Conservation (phyloP, 208 protist species). For the Acanthamoeba castellanii region DNA sequence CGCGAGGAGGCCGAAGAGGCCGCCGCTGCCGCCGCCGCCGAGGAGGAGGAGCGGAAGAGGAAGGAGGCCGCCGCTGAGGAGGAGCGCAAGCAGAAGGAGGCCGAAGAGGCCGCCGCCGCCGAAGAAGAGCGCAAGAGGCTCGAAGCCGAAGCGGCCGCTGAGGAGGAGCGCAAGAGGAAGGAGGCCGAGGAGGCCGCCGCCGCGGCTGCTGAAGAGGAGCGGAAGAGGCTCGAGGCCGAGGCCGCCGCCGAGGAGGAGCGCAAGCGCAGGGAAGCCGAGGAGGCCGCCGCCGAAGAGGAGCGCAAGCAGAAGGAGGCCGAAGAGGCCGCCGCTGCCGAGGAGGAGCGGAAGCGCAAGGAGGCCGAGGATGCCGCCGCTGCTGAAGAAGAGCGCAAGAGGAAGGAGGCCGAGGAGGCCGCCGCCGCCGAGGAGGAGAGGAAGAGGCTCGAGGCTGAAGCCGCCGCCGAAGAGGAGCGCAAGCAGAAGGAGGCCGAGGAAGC, state of each 20-base stretch:
- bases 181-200: conserved; percentile 15
- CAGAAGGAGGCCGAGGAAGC: not conserved
- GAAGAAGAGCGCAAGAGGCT: not conserved
- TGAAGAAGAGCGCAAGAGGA: conserved; percentile 2
- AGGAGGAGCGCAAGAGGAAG: not conserved
- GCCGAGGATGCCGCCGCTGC: conserved; percentile 20
- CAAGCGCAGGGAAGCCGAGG: conserved; percentile 7
- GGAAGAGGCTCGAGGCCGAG: conserved; percentile 40
- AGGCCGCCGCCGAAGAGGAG: not conserved
- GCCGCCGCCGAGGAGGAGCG: conserved; percentile 15
- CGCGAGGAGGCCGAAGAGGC: not conserved
- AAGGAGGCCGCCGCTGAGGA: conserved; percentile 1
- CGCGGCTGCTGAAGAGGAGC: not conserved
- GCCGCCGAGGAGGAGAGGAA: conserved; percentile 4
- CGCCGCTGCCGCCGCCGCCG: conserved; percentile 12
- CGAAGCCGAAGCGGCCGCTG: not conserved
- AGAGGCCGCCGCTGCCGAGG: conserved; percentile 35
- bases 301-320: conserved; percentile 10
- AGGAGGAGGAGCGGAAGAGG: not conserved
- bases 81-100: not conserved
- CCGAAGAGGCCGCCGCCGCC: conserved; percentile 23
- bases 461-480: not conserved
- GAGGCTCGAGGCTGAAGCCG: not conserved
- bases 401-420: conserved; percentile 12
- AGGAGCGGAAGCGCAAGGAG: conserved; percentile 28